Percentiles rank a stretch among this genome's conserved stretches.
Conservation (phyloP, 768 basidiomycete genomes). For the Steccherinum ochraceum region DNA sequence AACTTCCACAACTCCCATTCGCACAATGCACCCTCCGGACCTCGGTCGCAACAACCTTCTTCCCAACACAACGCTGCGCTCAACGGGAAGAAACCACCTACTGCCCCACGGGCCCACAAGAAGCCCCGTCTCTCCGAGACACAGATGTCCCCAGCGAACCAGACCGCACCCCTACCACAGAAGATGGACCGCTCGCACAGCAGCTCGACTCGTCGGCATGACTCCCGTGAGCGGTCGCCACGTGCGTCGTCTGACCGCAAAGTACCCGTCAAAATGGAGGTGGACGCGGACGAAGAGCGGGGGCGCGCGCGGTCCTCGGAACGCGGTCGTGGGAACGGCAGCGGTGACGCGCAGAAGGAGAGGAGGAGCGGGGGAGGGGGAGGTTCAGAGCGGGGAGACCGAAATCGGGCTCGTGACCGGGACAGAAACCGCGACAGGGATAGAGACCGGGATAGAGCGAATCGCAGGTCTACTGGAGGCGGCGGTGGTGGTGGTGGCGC, state of each 20-base stretch:
- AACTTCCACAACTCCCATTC: no score
- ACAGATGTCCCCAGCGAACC: constrained; percentile 8
- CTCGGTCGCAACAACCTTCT: constrained; percentile 27
- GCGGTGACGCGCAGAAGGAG: constrained; percentile 19
- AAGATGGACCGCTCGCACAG: constrained; percentile 12
- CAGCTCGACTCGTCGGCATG: constrained; percentile 12
- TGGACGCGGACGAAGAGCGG: constrained; percentile 44
- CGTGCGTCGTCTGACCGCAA: constrained; percentile 16
- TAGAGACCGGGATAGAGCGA: constrained; percentile 29
- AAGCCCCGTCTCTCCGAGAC: constrained; percentile 65
- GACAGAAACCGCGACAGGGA: constrained; percentile 34
- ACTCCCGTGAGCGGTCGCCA: constrained; percentile 17
- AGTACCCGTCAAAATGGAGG: constrained; percentile 27
- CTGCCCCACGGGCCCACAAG: constrained; percentile 75
- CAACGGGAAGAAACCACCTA: constrained; percentile 54
- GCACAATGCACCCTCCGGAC: no score
- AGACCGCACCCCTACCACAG: constrained; percentile 10
- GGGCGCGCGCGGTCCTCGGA: constrained; percentile 35
- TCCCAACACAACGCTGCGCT: constrained; percentile 13
- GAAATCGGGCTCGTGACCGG: neutral
- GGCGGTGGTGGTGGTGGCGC: constrained; percentile 26
- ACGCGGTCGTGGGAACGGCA: constrained; percentile 20
- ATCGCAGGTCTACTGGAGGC: constrained; percentile 23
- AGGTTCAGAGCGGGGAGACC: constrained; percentile 30
- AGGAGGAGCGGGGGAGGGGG: constrained; percentile 35